Base-by-base conservation (phyloP, 805 yeast genomes). In the Osmozyma mogii region DNA sequence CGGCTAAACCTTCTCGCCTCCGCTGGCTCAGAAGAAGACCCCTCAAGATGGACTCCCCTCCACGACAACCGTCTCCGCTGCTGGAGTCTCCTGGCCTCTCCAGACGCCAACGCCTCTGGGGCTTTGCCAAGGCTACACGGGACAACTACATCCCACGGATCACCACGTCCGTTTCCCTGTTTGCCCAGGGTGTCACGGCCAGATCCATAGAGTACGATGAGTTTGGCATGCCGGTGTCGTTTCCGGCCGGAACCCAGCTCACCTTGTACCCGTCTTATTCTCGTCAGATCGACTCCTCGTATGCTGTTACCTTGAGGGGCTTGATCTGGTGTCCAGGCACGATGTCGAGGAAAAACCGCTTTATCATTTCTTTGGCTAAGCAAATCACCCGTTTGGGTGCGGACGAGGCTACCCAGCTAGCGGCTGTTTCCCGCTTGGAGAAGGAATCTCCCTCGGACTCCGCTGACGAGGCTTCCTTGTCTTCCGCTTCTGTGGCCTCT, bases 291-390 rank as follows among this genome's bases (percentile, higher is more conserved):
- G 35, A 43, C 19, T 50, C 43, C 6, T 34, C 22, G 77, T 63
- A 60, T 29, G 73, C 61, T 38, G 69, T 70, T 22, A 74, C 75
- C 20, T 72, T 88, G 3, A 66, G 83, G 25, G 95, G 96, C 5
- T 73, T 82, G 70, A 57, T 81, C 16, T 65, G 73, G 8, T 65
- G 82, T 24, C 84, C 87, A 0, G 94, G 94, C 1, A 60, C 69
- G 6, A 70, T 75, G 64, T 69, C 72, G 17, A 62, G 94, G 24
- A 84, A 80, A 45, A 84, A 85, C 52, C 60, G 78, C 34, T 50
- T 88, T 25, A 61, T 88, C 18, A 50, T 81, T 14, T 68, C 85
- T 1, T 54, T 85, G 25, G 84, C 85, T 3, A 72, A 73, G 36
- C 85, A 83, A 50, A 58, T 82, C 28, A 70, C 77, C 0, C 71